Conservation (phyloP, 1,139 yeast genomes). For the Candida tunisiensis region DNA sequence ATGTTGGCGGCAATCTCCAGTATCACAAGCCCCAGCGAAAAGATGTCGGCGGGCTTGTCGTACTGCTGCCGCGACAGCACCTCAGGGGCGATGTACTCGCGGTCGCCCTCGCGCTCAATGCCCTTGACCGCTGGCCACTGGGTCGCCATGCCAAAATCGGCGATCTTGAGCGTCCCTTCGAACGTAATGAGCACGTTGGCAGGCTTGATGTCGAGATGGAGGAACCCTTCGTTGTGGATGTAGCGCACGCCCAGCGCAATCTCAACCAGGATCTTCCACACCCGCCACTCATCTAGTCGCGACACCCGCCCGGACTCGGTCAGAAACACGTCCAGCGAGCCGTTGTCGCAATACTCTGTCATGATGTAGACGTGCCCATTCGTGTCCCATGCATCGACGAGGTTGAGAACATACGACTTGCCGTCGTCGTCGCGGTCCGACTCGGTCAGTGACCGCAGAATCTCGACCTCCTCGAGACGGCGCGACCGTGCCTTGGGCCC, state of each 20-base stretch:
- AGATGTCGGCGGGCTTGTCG: constrained; percentile 87
- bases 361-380: constrained; percentile 66
- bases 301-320: constrained; percentile 66
- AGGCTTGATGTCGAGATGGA: constrained; percentile 85
- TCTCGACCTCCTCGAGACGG: constrained; percentile 39
- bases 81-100: constrained; percentile 97
- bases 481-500: constrained; percentile 36
- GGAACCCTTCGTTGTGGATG: constrained; percentile 59
- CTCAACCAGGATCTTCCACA: constrained; percentile 90
- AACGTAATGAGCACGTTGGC: constrained; percentile 88
- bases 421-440: constrained; percentile 48
- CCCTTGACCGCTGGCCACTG: constrained; percentile 29
- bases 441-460: constrained; percentile 27
- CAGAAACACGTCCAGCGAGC: constrained; percentile 67
- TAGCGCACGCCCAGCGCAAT: constrained; percentile 59
- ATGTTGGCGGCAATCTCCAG: constrained; percentile 95
- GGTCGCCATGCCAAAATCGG: constrained; percentile 71
- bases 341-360: constrained; percentile 94
- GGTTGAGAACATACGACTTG: constrained; percentile 60
- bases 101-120: constrained; percentile 87
- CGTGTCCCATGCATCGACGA: constrained; percentile 78
- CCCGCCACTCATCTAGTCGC: constrained; percentile 82
- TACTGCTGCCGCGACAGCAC: constrained; percentile 67
- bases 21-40: constrained; percentile 80
- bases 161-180: constrained; percentile 80